Base-by-base conservation (phyloP, 352 stramenopile genomes). In the Phytophthora syringae region DNA sequence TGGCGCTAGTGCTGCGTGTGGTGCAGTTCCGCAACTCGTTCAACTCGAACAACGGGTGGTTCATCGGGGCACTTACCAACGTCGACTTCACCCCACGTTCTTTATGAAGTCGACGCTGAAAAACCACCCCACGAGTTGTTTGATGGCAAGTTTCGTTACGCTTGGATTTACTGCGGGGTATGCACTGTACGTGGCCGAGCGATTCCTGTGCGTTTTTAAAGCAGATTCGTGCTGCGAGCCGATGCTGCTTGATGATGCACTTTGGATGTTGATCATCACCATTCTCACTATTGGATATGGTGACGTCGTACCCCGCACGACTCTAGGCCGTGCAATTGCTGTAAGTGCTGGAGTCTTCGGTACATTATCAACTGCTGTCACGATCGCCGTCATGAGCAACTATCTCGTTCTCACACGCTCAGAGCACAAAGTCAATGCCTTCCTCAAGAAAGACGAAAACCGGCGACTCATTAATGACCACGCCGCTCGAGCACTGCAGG, bases 31-130 rank as follows among this genome's bases (percentile, higher is more conserved):
- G 74, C 40, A 82, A 81, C 67, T 80, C 82, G 60, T 90, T 94
- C 69, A 94, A 92, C 54, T 83, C 82, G 52, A 92, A 75, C 71
- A 92, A 92, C 57, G 82, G 83, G 39, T 90, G 83, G 82, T 94
- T 94, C 67, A 92, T 94, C 56, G 70, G 80, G 30, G 65, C 86
- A 44, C 72, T 92, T 42, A 94, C 86, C 20, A 92, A 92, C 48
- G 80, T 94, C 25, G 82, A 94, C 60, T 94, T 90, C 67, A 85
- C 74, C 11, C 28, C 70, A 70, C 76, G 12, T 94, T 90, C 66
- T 91, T 92, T 52, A 69, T 94, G 55, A 94, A 94, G 57, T 80
- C 82, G 1, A 87, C 79, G 44, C 74, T 94, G 34, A 90, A 90
- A 52, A 89, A 91, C 64, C 57, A 86, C 48, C 86, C 86, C 45